Evolutionary conservation across 768 basidiomycete species (phyloP).

Genomic region (Tulasnella sp.): DNA sequence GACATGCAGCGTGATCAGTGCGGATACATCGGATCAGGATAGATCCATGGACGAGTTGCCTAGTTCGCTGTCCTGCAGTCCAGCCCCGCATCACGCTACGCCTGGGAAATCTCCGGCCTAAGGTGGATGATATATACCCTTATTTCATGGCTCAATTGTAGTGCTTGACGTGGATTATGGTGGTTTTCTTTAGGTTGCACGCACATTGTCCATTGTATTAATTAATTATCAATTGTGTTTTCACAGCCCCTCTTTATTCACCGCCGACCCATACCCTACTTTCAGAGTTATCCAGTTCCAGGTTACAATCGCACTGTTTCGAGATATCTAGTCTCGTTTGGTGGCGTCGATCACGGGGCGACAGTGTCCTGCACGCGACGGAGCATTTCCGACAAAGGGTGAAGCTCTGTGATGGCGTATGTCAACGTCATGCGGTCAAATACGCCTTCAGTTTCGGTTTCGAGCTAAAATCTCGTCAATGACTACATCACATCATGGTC

Average conservation of each 20-base stretch:
- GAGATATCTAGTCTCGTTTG: too few species aligned
- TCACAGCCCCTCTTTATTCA: background rate
- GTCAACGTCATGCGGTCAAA: slow-evolving; percentile 69
- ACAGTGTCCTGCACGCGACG: background rate
- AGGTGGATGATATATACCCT: background rate
- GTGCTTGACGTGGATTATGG: background rate
- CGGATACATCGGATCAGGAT: background rate
- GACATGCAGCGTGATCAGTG: slow-evolving; percentile 13
- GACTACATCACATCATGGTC: background rate
- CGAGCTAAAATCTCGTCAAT: slow-evolving; percentile 44
- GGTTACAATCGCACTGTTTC: background rate
- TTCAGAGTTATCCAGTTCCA: background rate
- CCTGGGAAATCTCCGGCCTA: background rate
- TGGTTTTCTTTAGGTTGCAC: background rate
- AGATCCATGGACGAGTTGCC: background rate
- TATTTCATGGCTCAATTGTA: background rate
- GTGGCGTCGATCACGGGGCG: background rate
- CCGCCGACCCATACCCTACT: background rate
- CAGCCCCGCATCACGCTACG: background rate
- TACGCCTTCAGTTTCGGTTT: slow-evolving; percentile 44
- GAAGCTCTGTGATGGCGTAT: slow-evolving; percentile 76
- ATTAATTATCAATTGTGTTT: background rate
- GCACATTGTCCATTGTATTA: background rate
- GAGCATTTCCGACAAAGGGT: slow-evolving; percentile 47
- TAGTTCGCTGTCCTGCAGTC: background rate